These are phyloP conservation scores for Cadophora gregata DNA, from an alignment of 2,329 filamentous ascomycete species.

Conservation along the genomic window DNA sequence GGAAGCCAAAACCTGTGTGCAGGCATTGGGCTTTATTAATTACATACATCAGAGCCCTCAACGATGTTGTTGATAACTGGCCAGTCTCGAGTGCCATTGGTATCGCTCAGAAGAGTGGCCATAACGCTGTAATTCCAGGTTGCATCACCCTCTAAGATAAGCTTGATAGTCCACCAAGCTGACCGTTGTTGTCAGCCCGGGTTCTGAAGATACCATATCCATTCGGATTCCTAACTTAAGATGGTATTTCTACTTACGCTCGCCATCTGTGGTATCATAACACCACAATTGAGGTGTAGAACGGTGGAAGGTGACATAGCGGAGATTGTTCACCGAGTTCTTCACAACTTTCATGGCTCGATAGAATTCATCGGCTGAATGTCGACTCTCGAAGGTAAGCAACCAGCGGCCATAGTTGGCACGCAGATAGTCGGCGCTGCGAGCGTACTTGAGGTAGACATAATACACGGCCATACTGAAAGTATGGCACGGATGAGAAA, in stretches of 20 bases:
- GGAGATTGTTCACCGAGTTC: background rate
- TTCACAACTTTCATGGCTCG: slow-evolving; percentile 5
- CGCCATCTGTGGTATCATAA: slow-evolving; percentile 2
- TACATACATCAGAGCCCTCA: background rate
- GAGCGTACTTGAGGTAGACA: slow-evolving; percentile 8
- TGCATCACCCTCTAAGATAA: background rate
- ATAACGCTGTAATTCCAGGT: slow-evolving; percentile 5
- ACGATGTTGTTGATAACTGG: background rate
- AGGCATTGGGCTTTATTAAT: background rate
- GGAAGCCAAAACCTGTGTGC: background rate
- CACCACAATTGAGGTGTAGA: slow-evolving; percentile 8
- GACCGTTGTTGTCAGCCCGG: background rate
- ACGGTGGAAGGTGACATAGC: slow-evolving; percentile 4
- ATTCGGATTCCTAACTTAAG: no score
- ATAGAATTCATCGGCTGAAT: background rate
- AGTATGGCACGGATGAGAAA: background rate
- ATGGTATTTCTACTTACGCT: background rate
- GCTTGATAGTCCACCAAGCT: slow-evolving; percentile 4
- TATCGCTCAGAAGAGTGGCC: background rate
- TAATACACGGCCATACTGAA: background rate
- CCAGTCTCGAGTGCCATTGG: slow-evolving; percentile 1
- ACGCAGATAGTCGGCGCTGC: background rate
- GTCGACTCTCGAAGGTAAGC: slow-evolving; percentile 10
- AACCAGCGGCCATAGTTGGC: slow-evolving; percentile 6
- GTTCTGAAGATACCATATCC: background rate